A percentile compares a stretch with the other conserved stretches of the same genome.
Conservation (phyloP, 441 rosid species). For the Arabidopsis lyrata region DNA sequence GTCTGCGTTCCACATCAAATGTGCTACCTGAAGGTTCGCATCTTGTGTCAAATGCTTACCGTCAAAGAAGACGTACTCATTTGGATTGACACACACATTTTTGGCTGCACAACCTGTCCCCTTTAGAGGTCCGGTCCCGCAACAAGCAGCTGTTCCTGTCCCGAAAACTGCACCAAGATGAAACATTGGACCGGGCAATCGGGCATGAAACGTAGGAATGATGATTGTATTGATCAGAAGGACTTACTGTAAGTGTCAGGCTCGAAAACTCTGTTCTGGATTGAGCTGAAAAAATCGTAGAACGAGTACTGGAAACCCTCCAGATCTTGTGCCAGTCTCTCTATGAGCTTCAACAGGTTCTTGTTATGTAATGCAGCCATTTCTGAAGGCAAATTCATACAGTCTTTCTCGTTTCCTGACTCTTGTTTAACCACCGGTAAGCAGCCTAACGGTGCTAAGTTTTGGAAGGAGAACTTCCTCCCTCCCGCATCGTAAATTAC, state of each 20-base stretch:
- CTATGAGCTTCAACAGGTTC: conserved; percentile 5
- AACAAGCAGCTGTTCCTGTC: conserved; percentile 26
- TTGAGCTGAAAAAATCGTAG: conserved; percentile 19
- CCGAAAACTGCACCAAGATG: background rate
- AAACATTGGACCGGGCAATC: background rate
- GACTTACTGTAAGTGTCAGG: conserved; percentile 16
- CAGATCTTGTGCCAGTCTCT: conserved; percentile 3
- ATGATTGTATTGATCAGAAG: background rate
- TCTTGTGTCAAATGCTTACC: conserved; percentile 30
- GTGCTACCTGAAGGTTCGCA: conserved; percentile 26
- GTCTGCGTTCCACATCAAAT: conserved; percentile 23
- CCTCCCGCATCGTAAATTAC: conserved; percentile 31
- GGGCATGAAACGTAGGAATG: background rate
- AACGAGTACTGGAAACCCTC: conserved; percentile 7
- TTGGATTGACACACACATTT: conserved; percentile 17
- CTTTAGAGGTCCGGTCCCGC: background rate
- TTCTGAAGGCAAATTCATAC: conserved; percentile 3
- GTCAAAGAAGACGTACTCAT: conserved; percentile 22
- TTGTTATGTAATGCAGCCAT: conserved; percentile 37
- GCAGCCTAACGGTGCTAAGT: conserved; percentile 47
- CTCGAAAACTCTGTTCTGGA: background rate
- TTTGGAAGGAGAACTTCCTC: conserved; percentile 50
- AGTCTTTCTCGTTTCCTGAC: background rate
- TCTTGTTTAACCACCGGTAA: conserved; percentile 15
- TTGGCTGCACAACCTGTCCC: background rate